phyloP scores from a whole-genome alignment of 352 stramenopile species.

The Globisporangium carolinianum region DNA sequence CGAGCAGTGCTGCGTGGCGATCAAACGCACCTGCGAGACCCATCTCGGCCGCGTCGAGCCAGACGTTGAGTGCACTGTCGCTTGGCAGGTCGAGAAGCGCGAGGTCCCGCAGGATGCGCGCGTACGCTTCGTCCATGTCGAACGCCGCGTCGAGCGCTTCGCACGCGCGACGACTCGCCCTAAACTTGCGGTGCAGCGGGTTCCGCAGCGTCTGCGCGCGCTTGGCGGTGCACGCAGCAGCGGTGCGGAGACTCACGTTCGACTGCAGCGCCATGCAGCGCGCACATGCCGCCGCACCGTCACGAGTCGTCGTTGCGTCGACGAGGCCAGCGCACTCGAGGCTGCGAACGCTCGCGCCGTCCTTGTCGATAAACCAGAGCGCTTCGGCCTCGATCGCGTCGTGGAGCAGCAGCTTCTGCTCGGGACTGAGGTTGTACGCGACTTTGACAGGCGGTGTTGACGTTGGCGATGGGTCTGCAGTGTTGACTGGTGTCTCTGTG shows the following conservation, averaged over 20 bases:
- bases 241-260: conserved; percentile 44
- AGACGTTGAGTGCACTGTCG: conserved; percentile 37
- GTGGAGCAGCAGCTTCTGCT: conserved; percentile 64
- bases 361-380: conserved; percentile 78
- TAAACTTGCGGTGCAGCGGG: conserved; percentile 55
- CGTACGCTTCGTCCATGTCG: conserved; percentile 47
- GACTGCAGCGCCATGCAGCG: conserved; percentile 40
- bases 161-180: conserved; percentile 32
- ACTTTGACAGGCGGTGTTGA: neutral
- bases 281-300: conserved; percentile 31
- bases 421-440: conserved; percentile 1
- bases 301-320: conserved; percentile 14
- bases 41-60: conserved; percentile 64
- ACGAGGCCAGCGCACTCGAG: conserved; percentile 56
- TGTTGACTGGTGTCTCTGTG: neutral
- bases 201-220: conserved; percentile 24
- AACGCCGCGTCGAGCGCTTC: conserved; percentile 48
- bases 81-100: conserved; percentile 39
- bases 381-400: conserved; percentile 67
- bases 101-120: conserved; percentile 43
- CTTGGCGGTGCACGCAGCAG: conserved; percentile 30
- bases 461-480: neutral
- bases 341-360: conserved; percentile 60
- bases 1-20: conserved; percentile 51
- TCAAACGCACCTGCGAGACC: conserved; percentile 57